Evolutionary conservation across 1,284 basidiomycete species (phyloP), one percentile per base, ranked within the genome.

Genomic region (Apiotrichum akiyoshidainum): DNA sequence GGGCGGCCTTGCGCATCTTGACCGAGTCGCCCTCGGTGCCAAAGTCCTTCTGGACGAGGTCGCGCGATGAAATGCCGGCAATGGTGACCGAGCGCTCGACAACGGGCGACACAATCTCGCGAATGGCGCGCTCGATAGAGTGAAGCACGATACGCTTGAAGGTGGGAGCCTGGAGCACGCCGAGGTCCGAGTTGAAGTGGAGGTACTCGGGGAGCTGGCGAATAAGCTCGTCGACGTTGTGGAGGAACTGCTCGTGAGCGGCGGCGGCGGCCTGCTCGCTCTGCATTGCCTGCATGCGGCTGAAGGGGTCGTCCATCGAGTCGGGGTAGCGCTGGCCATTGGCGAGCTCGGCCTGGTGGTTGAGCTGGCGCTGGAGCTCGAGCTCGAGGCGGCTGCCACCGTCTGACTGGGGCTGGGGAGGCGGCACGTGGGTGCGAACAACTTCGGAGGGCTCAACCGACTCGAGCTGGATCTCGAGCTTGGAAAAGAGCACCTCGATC

Each of bases 21-120:
- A 88, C 86, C 71, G 98, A 93, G 72, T 91, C 92, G 19, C 87
- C 82, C 68, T 99, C 96, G 64, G 92, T 93, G 4, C 91, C 93
- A 69, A 96, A 99, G 78, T 99, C 96, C 79, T 99, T 99, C 59
- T 88, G 85, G 34, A 97, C 91, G 11, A 99, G 83, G 76, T 99
- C 96, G 44, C 93, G 84, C 17, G 95, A 96, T 21, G 96, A 99
- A 67, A 99, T 97, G 35, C 93, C 92, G 10, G 96, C 96, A 67
- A 99, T 99, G 2, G 96, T 99, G 46, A 98, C 96, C n/a, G 93
- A 97, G 59, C 96, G 86, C 75, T 99, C 96, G 19, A 99, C 95
- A 50, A 99, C 95, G 5, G 96, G 96, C 17, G 94, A 82, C 66
- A 99, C 95, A 66, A 99, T 98, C 86, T 99, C 96, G 65, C 95